Evolutionary conservation across 495 filamentous ascomycete species (phyloP).

Genomic region (Trichoderma parareesei): DNA sequence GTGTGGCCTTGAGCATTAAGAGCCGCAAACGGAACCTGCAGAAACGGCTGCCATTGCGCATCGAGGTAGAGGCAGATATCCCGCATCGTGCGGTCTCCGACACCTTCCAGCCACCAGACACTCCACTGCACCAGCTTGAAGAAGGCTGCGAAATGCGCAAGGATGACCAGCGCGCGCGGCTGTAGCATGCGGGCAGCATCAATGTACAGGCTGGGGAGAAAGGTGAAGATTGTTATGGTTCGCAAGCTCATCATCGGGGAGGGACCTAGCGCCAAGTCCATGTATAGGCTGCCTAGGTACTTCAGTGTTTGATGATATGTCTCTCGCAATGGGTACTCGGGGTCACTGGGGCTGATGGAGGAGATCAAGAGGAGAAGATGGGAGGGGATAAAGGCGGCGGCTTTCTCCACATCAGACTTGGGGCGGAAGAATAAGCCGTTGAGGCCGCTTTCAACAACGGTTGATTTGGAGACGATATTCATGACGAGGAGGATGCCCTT

Average conservation of each 20-base stretch:
- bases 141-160: slow-evolving; percentile 40
- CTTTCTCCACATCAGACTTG: slow-evolving; percentile 26
- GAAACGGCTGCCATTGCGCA: slow-evolving; percentile 24
- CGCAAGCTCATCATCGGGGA: slow-evolving; percentile 26
- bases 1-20: slow-evolving; percentile 15
- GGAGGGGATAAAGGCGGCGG: slow-evolving; percentile 27
- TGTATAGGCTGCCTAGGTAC: slow-evolving; percentile 36
- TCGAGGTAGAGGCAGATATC: slow-evolving; percentile 31
- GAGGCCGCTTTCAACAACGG: slow-evolving; percentile 25
- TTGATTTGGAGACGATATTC: slow-evolving; percentile 20
- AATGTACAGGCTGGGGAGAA: slow-evolving; percentile 43
- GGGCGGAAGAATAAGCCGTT: slow-evolving; percentile 31
- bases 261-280: slow-evolving; percentile 27
- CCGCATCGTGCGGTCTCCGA: slow-evolving; percentile 30
- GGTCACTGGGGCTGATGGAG: slow-evolving; percentile 24
- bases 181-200: slow-evolving; percentile 39
- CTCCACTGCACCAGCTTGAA: slow-evolving; percentile 23
- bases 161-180: slow-evolving; percentile 46
- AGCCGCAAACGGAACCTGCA: slow-evolving; percentile 30
- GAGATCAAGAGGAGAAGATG: slow-evolving; percentile 38
- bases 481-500: slow-evolving; percentile 35
- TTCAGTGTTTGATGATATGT: slow-evolving; percentile 31
- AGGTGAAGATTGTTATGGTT: slow-evolving; percentile 36
- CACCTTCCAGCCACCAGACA: slow-evolving; percentile 39
- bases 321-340: slow-evolving; percentile 22